Base-by-base conservation (phyloP, 768 basidiomycete genomes). In the Suillus alpinus region DNA sequence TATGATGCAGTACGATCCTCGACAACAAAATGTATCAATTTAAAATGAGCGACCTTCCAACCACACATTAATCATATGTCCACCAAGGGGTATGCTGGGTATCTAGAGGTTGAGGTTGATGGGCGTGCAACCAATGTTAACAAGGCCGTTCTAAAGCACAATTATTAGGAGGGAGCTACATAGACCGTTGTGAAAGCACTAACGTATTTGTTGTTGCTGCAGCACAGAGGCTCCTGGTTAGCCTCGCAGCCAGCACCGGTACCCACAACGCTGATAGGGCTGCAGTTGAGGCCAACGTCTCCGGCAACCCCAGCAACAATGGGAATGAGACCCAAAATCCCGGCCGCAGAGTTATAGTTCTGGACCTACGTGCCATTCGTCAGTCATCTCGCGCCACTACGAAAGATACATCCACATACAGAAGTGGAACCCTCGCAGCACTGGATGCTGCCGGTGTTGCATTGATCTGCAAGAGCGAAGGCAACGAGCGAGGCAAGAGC, bases 161-260 rank as follows among this genome's bases (percentile, higher is more conserved):
- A 18, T n/a, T 8, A 29, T 10, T 10, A 40, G 20, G 18, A 23
- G 9, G 2, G 9, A 9, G 1, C 37, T 2, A n/a, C n/a, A 3
- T 18, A 8, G 37, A 9, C 29, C 20, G 2, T 13, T 10, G 23
- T 31, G 9, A 18, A 50, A 31, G 29, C 29, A 47, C 82, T 80
- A 36, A 77, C 76, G 69, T 76, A 81, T 49, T 65, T 62, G 62
- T 82, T 80, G 60, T 77, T 73, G 31, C 71, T 62, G 67, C 83
- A 84, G 69, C 82, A 84, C 46, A 83, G 77, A 12, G 79, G 70
- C 63, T 82, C 26, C 37, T 44, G 56, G 23, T 31, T 31, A n/a
- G 49, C 49, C 49, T 50, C 49, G 9, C 49, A 50, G 29, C 49
- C 49, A 10, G 29, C 9, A 4, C 49, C 29, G 2, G 39, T 57